These are phyloP conservation scores for Metschnikowia proteae DNA, from an alignment of 805 yeast species.

Conservation along the genomic window DNA sequence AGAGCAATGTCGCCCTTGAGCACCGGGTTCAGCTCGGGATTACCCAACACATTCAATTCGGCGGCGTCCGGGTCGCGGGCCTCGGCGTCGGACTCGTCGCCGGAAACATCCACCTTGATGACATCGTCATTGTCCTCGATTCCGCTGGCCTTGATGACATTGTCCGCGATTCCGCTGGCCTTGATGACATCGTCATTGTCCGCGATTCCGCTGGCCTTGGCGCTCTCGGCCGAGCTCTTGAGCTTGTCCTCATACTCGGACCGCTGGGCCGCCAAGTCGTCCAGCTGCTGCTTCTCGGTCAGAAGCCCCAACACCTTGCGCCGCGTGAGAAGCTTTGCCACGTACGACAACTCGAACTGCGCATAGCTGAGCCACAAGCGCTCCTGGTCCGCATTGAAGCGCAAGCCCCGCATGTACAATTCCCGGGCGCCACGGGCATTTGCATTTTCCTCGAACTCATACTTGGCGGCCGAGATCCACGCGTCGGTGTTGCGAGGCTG, in stretches of 20 bases:
- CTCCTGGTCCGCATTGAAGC: conserved; percentile 73
- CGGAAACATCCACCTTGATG: conserved; percentile 42
- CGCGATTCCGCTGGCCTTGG: conserved; percentile 16
- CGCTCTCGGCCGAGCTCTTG: conserved; percentile 17
- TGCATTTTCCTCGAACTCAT: conserved; percentile 85
- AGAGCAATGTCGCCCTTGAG: conserved; percentile 52
- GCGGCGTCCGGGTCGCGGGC: conserved; percentile 68
- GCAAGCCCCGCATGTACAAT: conserved; percentile 76
- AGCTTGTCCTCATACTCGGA: conserved; percentile 26
- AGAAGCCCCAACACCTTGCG: conserved; percentile 77
- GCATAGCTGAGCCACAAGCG: conserved; percentile 82
- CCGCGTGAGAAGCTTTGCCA: conserved; percentile 78
- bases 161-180: conserved; percentile 20
- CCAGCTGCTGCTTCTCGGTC: conserved; percentile 64
- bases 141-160: conserved; percentile 23
- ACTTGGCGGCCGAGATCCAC: conserved; percentile 94
- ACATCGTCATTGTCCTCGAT: conserved; percentile 31
- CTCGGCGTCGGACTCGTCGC: conserved; percentile 32
- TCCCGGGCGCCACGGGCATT: conserved; percentile 86
- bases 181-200: conserved; percentile 39
- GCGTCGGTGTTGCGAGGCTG: conserved; percentile 90
- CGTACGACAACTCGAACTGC: conserved; percentile 81
- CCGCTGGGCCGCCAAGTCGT: conserved; percentile 38
- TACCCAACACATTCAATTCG: conserved; percentile 79
- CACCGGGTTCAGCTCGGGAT: conserved; percentile 75